phyloP scores from a whole-genome alignment of 2,329 filamentous ascomycete species.

The Xylaria digitata region DNA sequence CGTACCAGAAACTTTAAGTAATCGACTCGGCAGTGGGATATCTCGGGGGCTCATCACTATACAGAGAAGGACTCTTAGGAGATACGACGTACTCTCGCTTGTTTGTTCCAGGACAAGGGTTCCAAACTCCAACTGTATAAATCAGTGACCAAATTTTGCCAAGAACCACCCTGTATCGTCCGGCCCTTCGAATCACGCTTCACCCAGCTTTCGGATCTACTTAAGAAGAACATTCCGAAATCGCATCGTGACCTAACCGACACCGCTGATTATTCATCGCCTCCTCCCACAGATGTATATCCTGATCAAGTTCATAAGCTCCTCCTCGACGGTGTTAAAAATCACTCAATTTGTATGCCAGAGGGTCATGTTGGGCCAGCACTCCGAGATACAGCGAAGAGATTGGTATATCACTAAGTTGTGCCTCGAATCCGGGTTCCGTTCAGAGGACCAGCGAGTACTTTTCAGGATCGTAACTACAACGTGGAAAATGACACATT shows the following conservation, averaged over 20 bases:
- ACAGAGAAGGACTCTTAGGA: slow-evolving; percentile 10
- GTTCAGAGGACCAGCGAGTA: slow-evolving; percentile 13
- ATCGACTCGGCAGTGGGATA: not conserved
- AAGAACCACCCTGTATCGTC: slow-evolving; percentile 9
- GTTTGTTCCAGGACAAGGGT: slow-evolving; percentile 6
- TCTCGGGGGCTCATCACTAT: not conserved
- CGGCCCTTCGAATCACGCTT: slow-evolving; percentile 12
- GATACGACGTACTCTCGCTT: slow-evolving; percentile 1
- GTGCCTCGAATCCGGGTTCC: slow-evolving; percentile 16
- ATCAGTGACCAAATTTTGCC: slow-evolving; percentile 18
- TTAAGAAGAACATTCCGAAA: slow-evolving; percentile 4
- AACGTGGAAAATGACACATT: slow-evolving; percentile 17
- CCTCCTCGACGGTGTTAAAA: slow-evolving; percentile 15
- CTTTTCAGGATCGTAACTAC: slow-evolving; percentile 18
- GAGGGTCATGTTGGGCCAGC: slow-evolving; percentile 11
- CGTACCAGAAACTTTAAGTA: slow-evolving; percentile 10
- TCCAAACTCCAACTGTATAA: slow-evolving; percentile 1
- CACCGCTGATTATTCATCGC: slow-evolving; percentile 11
- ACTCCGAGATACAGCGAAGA: slow-evolving; percentile 5
- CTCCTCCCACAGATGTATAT: slow-evolving; percentile 16
- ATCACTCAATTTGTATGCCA: slow-evolving; percentile 9
- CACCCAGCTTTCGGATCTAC: slow-evolving; percentile 4
- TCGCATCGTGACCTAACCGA: slow-evolving; percentile 4
- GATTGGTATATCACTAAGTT: slow-evolving; percentile 22
- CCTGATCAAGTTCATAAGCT: slow-evolving; percentile 20